Percentiles rank a stretch among this genome's conserved stretches.
phyloP scores from a whole-genome alignment of 164 flowering plant species.

The Liquidambar formosana region DNA sequence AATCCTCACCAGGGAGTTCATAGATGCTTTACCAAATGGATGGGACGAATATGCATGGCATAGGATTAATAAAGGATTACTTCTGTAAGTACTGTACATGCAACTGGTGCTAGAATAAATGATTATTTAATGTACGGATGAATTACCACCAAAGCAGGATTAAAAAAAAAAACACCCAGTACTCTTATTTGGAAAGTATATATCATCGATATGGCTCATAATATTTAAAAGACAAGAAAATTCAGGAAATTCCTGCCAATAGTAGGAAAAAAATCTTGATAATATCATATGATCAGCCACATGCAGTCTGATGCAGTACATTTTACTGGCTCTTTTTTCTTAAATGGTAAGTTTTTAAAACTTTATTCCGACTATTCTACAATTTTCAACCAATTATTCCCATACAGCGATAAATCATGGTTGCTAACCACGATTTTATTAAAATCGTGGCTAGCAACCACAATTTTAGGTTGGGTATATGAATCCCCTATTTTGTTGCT shows the following conservation, averaged over 20 bases:
- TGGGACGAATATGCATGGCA: constrained; percentile 97
- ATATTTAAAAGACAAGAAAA: background rate
- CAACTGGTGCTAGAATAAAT: background rate
- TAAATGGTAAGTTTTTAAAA: too few species aligned
- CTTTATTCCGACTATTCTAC: too few species aligned
- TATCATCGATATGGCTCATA: background rate
- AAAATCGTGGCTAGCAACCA: too few species aligned
- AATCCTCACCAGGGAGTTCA: constrained; percentile 82
- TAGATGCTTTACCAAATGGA: constrained; percentile 93
- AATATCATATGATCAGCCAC: background rate
- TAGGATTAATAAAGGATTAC: constrained; percentile 87
- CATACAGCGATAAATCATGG: too few species aligned
- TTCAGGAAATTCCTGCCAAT: background rate
- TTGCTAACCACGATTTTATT: too few species aligned
- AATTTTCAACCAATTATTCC: too few species aligned
- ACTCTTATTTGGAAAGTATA: background rate
- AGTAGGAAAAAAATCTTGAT: background rate
- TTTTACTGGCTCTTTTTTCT: too few species aligned
- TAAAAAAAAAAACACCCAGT: background rate
- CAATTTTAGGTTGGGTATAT: too few species aligned
- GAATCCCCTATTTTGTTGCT: too few species aligned
- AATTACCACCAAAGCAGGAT: background rate
- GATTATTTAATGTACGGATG: background rate
- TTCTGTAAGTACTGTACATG: constrained; percentile 58
- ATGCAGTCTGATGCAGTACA: constrained; percentile 11